Conservation (phyloP, 192 early-diverging fungal species). For the Coemansia sp. region DNA sequence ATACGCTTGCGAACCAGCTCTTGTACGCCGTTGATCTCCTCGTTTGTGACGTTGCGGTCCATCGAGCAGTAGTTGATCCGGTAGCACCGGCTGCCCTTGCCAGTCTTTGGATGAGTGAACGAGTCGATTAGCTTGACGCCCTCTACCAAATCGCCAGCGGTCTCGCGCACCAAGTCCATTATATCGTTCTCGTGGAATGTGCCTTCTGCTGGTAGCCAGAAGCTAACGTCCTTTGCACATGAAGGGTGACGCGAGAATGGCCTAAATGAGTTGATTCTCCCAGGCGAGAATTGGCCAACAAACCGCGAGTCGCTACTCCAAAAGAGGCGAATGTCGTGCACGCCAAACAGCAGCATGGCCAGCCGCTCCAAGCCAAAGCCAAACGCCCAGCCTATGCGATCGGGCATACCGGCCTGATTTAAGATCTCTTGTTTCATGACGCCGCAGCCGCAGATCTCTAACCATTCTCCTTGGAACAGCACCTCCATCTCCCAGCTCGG, state of each 20-base stretch:
- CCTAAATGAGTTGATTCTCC: constrained; percentile 74
- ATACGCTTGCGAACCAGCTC: constrained; percentile 73
- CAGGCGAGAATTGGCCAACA: constrained; percentile 76
- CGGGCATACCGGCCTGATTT: constrained; percentile 65
- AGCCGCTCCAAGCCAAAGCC: constrained; percentile 96
- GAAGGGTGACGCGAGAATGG: constrained; percentile 90
- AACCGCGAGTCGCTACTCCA: constrained; percentile 92
- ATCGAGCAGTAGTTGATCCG: constrained; percentile 95
- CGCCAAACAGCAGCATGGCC: constrained; percentile 94
- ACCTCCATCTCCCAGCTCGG: constrained; percentile 99
- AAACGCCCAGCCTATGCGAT: constrained; percentile 96
- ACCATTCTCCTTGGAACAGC: constrained; percentile 90
- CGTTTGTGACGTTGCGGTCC: constrained; percentile 95
- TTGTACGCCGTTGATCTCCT: constrained; percentile 94
- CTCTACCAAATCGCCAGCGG: constrained; percentile 93
- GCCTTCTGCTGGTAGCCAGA: constrained; percentile 71
- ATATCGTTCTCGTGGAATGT: constrained; percentile 93
- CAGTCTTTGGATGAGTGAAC: constrained; percentile 87
- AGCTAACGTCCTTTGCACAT: constrained; percentile 95
- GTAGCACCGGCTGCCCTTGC: constrained; percentile 83
- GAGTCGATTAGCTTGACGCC: constrained; percentile 88
- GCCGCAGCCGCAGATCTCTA: constrained; percentile 93
- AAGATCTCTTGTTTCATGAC: constrained; percentile 88
- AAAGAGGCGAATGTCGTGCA: constrained; percentile 96
- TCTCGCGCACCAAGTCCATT: constrained; percentile 87